Percentiles rank a stretch among this genome's conserved stretches.
These are phyloP conservation scores for Aspergillus mulundensis DNA, from an alignment of 495 filamentous ascomycete genomes.

Conservation along the genomic window DNA sequence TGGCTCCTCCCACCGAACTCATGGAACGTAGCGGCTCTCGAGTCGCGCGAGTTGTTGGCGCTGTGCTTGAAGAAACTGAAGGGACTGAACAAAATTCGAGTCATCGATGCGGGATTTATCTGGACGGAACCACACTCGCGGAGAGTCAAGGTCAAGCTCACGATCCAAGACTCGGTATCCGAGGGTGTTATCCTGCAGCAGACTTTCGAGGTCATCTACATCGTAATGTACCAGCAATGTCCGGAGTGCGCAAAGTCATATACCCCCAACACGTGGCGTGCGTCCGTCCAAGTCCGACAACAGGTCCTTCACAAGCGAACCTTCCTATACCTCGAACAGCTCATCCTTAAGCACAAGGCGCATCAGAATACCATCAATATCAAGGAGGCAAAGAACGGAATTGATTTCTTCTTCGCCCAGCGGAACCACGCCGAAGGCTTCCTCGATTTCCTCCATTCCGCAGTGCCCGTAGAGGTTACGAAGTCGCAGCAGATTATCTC, in stretches of 20 bases:
- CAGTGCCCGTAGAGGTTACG: slow-evolving; percentile 72
- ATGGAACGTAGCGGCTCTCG: slow-evolving; percentile 77
- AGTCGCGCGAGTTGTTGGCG: slow-evolving; percentile 85
- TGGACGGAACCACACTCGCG: slow-evolving; percentile 97
- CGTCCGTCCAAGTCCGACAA: slow-evolving; percentile 88
- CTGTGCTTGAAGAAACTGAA: slow-evolving; percentile 79
- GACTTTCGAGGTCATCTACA: slow-evolving; percentile 87
- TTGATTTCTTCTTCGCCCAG: slow-evolving; percentile 90
- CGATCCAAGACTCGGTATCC: slow-evolving; percentile 74
- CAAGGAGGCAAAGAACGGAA: slow-evolving; percentile 86
- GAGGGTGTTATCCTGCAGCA: slow-evolving; percentile 81
- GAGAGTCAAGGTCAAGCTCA: slow-evolving; percentile 86
- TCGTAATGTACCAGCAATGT: slow-evolving; percentile 86
- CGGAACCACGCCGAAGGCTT: slow-evolving; percentile 91
- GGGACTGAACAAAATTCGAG: slow-evolving; percentile 78
- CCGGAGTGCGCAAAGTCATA: slow-evolving; percentile 66
- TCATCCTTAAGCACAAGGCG: slow-evolving; percentile 89
- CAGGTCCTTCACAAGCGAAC: slow-evolving; percentile 97
- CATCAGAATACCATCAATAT: slow-evolving; percentile 96
- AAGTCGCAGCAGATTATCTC: slow-evolving; percentile 91
- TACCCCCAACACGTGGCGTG: slow-evolving; percentile 86
- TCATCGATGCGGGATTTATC: slow-evolving; percentile 92
- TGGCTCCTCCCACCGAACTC: slow-evolving; percentile 83
- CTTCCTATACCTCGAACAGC: slow-evolving; percentile 92
- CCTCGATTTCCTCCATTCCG: slow-evolving; percentile 81